These are phyloP conservation scores for Pseudogymnoascus sp. DNA, from an alignment of 2,329 filamentous ascomycete genomes.

Conservation along the genomic window DNA sequence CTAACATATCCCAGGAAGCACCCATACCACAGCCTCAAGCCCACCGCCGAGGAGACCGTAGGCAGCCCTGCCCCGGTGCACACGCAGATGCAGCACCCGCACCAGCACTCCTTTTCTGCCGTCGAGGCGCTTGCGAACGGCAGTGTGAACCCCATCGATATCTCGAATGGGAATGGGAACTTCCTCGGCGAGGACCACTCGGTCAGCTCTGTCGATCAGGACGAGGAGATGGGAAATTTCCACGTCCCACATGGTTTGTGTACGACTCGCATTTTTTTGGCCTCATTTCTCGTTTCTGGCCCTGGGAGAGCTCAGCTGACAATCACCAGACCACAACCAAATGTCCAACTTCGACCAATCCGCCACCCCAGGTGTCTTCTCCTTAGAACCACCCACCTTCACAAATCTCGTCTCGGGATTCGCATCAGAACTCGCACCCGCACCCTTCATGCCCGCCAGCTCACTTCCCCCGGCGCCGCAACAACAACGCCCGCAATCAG, in stretches of 20 bases:
- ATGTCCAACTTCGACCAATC: neutral
- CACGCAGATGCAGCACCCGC: slow-evolving; percentile 10
- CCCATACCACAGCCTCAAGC: slow-evolving; percentile 1
- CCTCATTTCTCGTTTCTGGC: neutral
- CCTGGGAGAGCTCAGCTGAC: neutral
- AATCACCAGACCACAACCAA: neutral
- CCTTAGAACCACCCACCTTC: neutral
- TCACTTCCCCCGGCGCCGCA: neutral
- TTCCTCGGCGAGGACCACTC: slow-evolving; percentile 13
- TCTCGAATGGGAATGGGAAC: slow-evolving; percentile 16
- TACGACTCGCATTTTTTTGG: slow-evolving; percentile 17
- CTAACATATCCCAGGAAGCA: neutral
- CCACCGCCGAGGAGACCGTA: neutral
- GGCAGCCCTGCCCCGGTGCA: neutral
- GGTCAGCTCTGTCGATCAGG: slow-evolving; percentile 13
- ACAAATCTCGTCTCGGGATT: neutral
- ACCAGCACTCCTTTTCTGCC: slow-evolving; percentile 6
- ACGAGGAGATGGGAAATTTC: slow-evolving; percentile 15
- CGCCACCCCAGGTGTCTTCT: neutral
- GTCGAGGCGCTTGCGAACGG: slow-evolving; percentile 19
- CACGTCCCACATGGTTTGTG: slow-evolving; percentile 28
- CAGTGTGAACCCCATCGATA: slow-evolving; percentile 23
- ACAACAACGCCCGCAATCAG: neutral
- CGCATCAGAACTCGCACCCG: slow-evolving; percentile 16
- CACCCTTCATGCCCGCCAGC: neutral